Evolutionary conservation across 306 rosid species (phyloP).

Genomic region (Citrullus mucosospermus): DNA sequence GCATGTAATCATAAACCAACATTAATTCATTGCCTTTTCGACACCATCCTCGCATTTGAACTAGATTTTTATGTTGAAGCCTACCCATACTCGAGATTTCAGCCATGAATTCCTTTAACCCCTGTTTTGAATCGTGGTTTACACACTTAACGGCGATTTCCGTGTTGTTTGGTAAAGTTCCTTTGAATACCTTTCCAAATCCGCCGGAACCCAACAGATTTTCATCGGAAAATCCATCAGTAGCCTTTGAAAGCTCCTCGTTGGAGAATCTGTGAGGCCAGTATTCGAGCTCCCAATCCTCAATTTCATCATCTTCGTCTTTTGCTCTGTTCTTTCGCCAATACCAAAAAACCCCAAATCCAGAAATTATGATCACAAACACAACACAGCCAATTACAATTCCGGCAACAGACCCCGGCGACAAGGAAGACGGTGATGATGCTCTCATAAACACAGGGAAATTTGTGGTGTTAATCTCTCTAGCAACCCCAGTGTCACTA

Average conservation of each 20-base stretch:
- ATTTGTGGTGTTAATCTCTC: slow-evolving; percentile 45
- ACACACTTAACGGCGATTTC: slow-evolving; percentile 82
- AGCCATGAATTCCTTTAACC: slow-evolving; percentile 85
- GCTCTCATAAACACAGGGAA: slow-evolving; percentile 35
- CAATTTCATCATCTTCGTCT: slow-evolving; percentile 58
- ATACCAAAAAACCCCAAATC: slow-evolving; percentile 15
- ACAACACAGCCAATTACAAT: slow-evolving; percentile 30
- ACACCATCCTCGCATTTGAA: slow-evolving; percentile 94
- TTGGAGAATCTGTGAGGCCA: slow-evolving; percentile 84
- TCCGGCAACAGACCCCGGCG: slow-evolving; percentile 43
- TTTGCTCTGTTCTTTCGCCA: slow-evolving; percentile 33
- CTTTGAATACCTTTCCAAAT: slow-evolving; percentile 73
- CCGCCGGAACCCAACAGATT: slow-evolving; percentile 66
- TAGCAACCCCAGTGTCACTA: slow-evolving; percentile 43
- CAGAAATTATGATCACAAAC: slow-evolving; percentile 19
- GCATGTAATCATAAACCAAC: slow-evolving; percentile 88
- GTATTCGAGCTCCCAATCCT: slow-evolving; percentile 81
- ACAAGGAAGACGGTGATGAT: slow-evolving; percentile 26
- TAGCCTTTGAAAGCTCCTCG: slow-evolving; percentile 54
- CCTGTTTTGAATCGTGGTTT: slow-evolving; percentile 85
- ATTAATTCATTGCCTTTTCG: slow-evolving; percentile 51
- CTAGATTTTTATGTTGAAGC: slow-evolving; percentile 75
- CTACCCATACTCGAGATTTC: slow-evolving; percentile 92
- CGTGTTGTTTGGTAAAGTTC: slow-evolving; percentile 34
- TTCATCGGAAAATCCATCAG: slow-evolving; percentile 32